Percentiles rank a stretch among this genome's conserved stretches.
These are phyloP conservation scores for Botryosphaeria agaves DNA, from an alignment of 2,329 filamentous ascomycete genomes.

Conservation along the genomic window DNA sequence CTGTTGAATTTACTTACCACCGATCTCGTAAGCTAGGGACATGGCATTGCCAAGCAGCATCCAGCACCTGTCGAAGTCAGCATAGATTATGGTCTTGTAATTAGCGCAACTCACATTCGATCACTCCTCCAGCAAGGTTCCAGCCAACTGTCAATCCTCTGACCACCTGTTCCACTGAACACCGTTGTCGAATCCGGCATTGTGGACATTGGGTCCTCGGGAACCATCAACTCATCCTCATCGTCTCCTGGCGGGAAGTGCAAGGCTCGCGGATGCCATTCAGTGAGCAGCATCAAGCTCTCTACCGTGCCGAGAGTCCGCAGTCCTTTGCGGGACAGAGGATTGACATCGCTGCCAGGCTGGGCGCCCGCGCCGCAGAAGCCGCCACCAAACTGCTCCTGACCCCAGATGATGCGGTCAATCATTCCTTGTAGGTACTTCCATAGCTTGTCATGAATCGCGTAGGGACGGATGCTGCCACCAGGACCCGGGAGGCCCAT, in stretches of 20 bases:
- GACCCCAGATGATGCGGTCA: slow-evolving; percentile 84
- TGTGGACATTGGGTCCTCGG: slow-evolving; percentile 48
- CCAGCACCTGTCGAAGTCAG: slow-evolving; percentile 54
- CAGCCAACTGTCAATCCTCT: slow-evolving; percentile 85
- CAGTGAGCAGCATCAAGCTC: slow-evolving; percentile 80
- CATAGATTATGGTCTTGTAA: too few relatives aligned
- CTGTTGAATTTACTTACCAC: slow-evolving; percentile 16
- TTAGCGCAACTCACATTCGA: slow-evolving; percentile 44
- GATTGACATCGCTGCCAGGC: slow-evolving; percentile 49
- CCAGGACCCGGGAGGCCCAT: slow-evolving; percentile 64
- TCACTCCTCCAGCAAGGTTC: slow-evolving; percentile 86
- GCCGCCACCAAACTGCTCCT: slow-evolving; percentile 84
- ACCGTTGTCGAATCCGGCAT: slow-evolving; percentile 31
- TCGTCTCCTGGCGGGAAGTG: slow-evolving; percentile 70
- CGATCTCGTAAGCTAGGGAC: slow-evolving; percentile 80
- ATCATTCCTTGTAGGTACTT: slow-evolving; percentile 89
- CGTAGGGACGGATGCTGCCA: slow-evolving; percentile 66
- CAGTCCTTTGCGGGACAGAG: slow-evolving; percentile 45
- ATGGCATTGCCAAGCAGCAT: slow-evolving; percentile 88
- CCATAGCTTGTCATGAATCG: slow-evolving; percentile 93
- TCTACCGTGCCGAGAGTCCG: slow-evolving; percentile 88
- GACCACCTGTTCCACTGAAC: slow-evolving; percentile 49
- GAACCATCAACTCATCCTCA: slow-evolving; percentile 45
- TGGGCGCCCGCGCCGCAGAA: slow-evolving; percentile 58
- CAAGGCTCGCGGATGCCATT: slow-evolving; percentile 89